Conservation (phyloP, 345 rosid genomes). For the Sapria himalayana region DNA sequence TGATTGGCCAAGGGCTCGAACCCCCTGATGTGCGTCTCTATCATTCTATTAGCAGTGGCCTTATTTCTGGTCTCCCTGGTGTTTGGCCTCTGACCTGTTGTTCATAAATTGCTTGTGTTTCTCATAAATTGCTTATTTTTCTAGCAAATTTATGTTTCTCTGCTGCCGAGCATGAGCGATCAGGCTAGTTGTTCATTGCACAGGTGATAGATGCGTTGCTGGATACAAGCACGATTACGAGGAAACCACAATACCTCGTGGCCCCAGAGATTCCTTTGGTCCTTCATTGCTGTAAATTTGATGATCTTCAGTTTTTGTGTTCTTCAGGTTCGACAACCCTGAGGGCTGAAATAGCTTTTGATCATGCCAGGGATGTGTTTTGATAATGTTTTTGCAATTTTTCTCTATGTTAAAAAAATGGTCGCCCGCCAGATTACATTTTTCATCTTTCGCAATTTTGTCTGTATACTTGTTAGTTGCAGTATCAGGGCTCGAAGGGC, state of each 20-base stretch:
- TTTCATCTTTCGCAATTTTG: too few relatives aligned
- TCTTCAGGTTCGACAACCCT: slow-evolving; percentile 37
- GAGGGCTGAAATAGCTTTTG: too few relatives aligned
- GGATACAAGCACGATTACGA: slow-evolving; percentile 34
- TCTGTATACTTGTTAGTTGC: too few relatives aligned
- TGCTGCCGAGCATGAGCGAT: too few relatives aligned
- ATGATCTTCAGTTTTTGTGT: slow-evolving; percentile 45
- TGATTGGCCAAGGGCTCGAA: slow-evolving; percentile 82
- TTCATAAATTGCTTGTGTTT: background rate
- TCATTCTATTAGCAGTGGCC: background rate
- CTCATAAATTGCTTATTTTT: slow-evolving; percentile 3
- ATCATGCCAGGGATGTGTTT: too few relatives aligned
- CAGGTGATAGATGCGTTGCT: slow-evolving; percentile 58
- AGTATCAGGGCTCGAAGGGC: too few relatives aligned
- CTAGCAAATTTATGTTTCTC: too few relatives aligned
- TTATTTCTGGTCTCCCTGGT: background rate
- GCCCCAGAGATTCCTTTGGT: slow-evolving; percentile 73
- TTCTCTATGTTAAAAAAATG: too few relatives aligned
- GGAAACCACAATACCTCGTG: slow-evolving; percentile 70
- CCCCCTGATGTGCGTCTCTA: slow-evolving; percentile 37
- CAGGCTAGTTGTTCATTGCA: too few relatives aligned
- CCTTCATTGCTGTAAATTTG: slow-evolving; percentile 59
- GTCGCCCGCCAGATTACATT: too few relatives aligned
- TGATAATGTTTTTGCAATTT: too few relatives aligned
- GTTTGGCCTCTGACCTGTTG: background rate